Conservation (phyloP, 805 yeast species). For the Candida insectorum region DNA sequence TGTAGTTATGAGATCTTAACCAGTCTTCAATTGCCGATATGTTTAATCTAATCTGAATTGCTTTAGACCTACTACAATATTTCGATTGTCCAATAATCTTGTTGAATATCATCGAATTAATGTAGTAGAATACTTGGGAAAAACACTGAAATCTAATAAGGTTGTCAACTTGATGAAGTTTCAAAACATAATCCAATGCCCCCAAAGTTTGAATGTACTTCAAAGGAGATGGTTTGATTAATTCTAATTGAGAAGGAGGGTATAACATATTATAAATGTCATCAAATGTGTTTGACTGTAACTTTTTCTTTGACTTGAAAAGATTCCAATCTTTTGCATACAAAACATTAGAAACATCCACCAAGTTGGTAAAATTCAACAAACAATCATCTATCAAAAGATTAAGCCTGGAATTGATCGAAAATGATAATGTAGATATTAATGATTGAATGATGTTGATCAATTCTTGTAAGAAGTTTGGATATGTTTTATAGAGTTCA, state of each 20-base stretch:
- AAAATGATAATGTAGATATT: slow-evolving; percentile 61
- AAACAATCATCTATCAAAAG: slow-evolving; percentile 61
- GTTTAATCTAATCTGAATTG: slow-evolving; percentile 86
- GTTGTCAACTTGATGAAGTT: slow-evolving; percentile 76
- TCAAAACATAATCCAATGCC: slow-evolving; percentile 81
- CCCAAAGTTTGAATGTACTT: slow-evolving; percentile 82
- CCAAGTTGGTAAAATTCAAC: slow-evolving; percentile 75
- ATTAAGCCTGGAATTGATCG: slow-evolving; percentile 59
- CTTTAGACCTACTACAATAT: slow-evolving; percentile 75
- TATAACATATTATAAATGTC: slow-evolving; percentile 72
- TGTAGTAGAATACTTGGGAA: slow-evolving; percentile 74
- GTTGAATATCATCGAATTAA: slow-evolving; percentile 71
- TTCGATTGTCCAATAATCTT: slow-evolving; percentile 62
- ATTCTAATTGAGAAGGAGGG: slow-evolving; percentile 80
- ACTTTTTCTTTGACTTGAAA: slow-evolving; percentile 42
- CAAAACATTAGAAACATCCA: slow-evolving; percentile 71
- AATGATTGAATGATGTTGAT: slow-evolving; percentile 57
- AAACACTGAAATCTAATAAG: slow-evolving; percentile 74
- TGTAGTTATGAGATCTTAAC: slow-evolving; percentile 69
- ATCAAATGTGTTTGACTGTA: slow-evolving; percentile 54
- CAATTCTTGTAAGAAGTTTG: slow-evolving; percentile 61
- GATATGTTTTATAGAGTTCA: slow-evolving; percentile 50
- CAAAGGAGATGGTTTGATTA: slow-evolving; percentile 86
- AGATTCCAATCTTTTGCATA: slow-evolving; percentile 69
- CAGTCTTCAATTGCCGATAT: slow-evolving; percentile 88